A percentile compares a stretch with the other conserved stretches of the same genome.
phyloP scores from a whole-genome alignment of 345 rosid species.

The Bruguiera parviflora region DNA sequence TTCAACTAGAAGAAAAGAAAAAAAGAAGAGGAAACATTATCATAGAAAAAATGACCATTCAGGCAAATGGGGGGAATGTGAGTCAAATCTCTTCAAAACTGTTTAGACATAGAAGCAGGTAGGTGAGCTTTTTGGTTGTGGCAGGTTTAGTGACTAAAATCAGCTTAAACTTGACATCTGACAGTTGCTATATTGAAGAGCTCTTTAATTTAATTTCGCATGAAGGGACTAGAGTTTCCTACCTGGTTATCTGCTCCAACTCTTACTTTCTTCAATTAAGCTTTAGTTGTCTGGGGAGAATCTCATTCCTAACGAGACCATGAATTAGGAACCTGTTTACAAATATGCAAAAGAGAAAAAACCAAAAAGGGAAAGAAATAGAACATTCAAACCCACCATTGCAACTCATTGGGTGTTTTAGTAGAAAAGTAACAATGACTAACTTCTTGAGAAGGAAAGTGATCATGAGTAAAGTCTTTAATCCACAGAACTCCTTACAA shows the following conservation, averaged over 20 bases:
- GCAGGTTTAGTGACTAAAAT: constrained; percentile 21
- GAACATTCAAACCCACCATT: constrained; percentile 7
- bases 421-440: neutral
- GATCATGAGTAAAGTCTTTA: constrained; percentile 11
- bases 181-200: neutral
- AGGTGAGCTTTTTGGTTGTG: constrained; percentile 25
- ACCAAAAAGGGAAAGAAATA: neutral
- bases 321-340: constrained; percentile 8
- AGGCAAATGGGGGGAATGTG: constrained; percentile 14
- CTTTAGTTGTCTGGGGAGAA: constrained; percentile 9
- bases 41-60: constrained; percentile 29
- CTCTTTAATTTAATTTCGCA: constrained; percentile 1
- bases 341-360: neutral
- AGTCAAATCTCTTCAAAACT: constrained; percentile 1
- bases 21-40: neutral
- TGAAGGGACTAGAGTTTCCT: constrained; percentile 24
- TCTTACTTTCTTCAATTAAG: constrained; percentile 5
- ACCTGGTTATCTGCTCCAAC: constrained; percentile 26
- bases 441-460: constrained; percentile 5
- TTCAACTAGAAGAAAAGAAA: neutral
- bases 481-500: constrained; percentile 28
- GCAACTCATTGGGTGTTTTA: constrained; percentile 3
- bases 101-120: constrained; percentile 27
- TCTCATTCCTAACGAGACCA: constrained; percentile 6
- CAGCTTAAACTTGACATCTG: neutral